These are phyloP conservation scores for Ramaria sp. DNA, from an alignment of 768 basidiomycete genomes.

Conservation along the genomic window DNA sequence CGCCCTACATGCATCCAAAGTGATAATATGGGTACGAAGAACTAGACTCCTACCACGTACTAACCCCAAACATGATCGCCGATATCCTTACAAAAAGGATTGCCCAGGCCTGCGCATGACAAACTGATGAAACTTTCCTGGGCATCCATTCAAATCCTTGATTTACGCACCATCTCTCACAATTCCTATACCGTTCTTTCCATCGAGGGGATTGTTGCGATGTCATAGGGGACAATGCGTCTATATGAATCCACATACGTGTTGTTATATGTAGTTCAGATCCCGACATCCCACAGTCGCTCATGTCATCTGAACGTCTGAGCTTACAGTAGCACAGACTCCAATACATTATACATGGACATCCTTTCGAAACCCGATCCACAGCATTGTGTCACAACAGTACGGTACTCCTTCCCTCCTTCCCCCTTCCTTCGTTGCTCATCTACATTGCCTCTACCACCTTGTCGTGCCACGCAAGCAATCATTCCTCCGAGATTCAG, in stretches of 20 bases:
- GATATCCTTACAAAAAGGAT: constrained; percentile 32
- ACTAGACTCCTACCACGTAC: constrained; percentile 21
- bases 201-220: background rate
- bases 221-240: background rate
- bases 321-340: background rate
- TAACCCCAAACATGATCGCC: constrained; percentile 25
- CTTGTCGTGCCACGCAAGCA: no score
- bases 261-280: background rate
- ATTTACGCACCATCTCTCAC: background rate
- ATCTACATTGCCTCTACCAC: no score
- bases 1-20: constrained; percentile 14
- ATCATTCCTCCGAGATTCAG: no score
- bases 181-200: no score
- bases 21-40: constrained; percentile 28
- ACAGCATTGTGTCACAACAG: no score
- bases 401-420: no score
- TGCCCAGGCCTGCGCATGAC: constrained; percentile 7
- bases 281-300: background rate
- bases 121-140: background rate
- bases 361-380: no score
- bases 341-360: background rate
- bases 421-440: no score
- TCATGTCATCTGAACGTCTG: background rate
- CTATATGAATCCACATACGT: background rate
- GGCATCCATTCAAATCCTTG: background rate